Percentiles rank a stretch among this genome's conserved stretches.
These are phyloP conservation scores for Wickerhamiella vanderwaltii DNA, from an alignment of 805 yeast genomes.

Conservation along the genomic window DNA sequence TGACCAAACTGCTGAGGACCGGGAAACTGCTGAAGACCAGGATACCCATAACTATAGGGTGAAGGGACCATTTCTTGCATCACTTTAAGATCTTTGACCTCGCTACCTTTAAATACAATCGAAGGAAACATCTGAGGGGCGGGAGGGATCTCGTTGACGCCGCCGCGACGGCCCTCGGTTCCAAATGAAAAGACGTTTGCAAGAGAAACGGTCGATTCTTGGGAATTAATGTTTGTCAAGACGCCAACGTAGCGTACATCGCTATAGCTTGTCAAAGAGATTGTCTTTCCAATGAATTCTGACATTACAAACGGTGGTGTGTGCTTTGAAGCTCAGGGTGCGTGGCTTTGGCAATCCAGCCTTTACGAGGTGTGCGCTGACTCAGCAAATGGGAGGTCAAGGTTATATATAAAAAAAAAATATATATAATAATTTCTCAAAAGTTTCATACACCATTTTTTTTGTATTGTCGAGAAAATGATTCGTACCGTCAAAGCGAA, in stretches of 20 bases:
- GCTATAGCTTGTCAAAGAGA: slow-evolving; percentile 64
- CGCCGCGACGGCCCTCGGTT: slow-evolving; percentile 76
- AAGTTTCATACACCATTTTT: too few species aligned
- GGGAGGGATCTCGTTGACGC: slow-evolving; percentile 58
- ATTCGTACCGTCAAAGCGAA: slow-evolving; percentile 61
- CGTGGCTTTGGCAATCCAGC: too few species aligned
- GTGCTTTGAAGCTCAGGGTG: too few species aligned
- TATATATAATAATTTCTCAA: too few species aligned
- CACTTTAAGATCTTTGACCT: slow-evolving; percentile 79
- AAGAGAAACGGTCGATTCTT: slow-evolving; percentile 78
- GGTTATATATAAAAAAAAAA: too few species aligned
- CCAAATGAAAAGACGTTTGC: slow-evolving; percentile 73
- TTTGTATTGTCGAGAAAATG: too few species aligned
- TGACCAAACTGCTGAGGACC: not conserved
- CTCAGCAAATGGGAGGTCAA: too few species aligned
- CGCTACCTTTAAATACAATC: slow-evolving; percentile 81
- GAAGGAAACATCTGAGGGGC: slow-evolving; percentile 56
- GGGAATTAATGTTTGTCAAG: slow-evolving; percentile 79
- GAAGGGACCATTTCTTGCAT: slow-evolving; percentile 43
- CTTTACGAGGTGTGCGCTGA: too few species aligned
- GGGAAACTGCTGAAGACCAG: not conserved
- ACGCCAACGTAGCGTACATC: slow-evolving; percentile 80
- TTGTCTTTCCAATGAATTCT: slow-evolving; percentile 82
- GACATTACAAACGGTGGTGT: too few species aligned
- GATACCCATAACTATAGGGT: slow-evolving; percentile 1